These are phyloP conservation scores for Solanum dulcamara DNA, from an alignment of 257 asterid genomes.

Conservation along the genomic window DNA sequence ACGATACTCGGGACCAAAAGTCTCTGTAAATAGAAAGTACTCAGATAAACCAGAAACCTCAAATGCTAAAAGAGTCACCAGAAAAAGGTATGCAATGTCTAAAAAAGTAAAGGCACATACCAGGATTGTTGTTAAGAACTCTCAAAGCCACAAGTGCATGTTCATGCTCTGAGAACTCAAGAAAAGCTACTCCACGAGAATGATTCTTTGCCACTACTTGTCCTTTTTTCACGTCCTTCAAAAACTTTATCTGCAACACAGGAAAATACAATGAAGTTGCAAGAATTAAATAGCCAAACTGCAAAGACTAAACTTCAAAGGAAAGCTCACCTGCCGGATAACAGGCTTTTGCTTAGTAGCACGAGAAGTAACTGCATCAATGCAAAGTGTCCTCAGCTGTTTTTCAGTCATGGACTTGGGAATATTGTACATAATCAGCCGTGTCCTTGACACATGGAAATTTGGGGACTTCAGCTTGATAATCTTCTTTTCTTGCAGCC, in stretches of 20 bases:
- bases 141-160: constrained; percentile 97
- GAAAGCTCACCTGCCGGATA: constrained; percentile 65
- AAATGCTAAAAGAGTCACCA: neutral
- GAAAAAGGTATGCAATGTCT: neutral
- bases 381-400: constrained; percentile 44
- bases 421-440: constrained; percentile 80
- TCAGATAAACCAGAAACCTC: neutral
- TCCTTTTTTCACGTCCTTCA: constrained; percentile 51
- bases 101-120: constrained; percentile 17
- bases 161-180: constrained; percentile 93
- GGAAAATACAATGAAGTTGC: neutral
- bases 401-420: constrained; percentile 75
- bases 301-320: neutral
- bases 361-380: constrained; percentile 73
- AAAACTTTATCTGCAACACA: constrained; percentile 53
- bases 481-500: constrained; percentile 81
- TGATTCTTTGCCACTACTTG: constrained; percentile 42
- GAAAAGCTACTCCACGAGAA: constrained; percentile 88
- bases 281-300: neutral
- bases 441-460: constrained; percentile 74
- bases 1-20: constrained; percentile 78
- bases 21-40: constrained; percentile 29
- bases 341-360: constrained; percentile 88
- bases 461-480: constrained; percentile 83
- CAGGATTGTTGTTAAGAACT: constrained; percentile 94